These are phyloP conservation scores for Microsporum audouinii DNA, from an alignment of 2,329 filamentous ascomycete genomes.

Conservation along the genomic window DNA sequence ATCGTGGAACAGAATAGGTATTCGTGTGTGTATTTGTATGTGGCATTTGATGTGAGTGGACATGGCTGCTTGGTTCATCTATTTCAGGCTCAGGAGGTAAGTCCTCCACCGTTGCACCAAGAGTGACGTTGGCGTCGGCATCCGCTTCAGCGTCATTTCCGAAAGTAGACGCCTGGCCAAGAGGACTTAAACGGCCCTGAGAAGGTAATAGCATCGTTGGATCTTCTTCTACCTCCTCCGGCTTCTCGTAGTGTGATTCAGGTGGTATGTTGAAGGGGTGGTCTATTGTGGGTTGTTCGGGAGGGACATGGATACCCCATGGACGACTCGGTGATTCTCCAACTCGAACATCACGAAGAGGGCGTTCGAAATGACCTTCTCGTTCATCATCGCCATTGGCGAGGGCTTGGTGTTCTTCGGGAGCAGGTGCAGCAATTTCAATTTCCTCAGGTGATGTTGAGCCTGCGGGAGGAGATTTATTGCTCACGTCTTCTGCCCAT, in stretches of 20 bases:
- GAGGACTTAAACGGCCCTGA: not conserved
- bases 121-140: not conserved
- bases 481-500: conserved; percentile 71
- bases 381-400: conserved; percentile 46
- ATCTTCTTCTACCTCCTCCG: not conserved
- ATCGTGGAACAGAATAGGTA: not conserved
- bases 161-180: not conserved
- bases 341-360: conserved; percentile 78
- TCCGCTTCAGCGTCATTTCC: not conserved
- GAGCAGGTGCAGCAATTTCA: not conserved
- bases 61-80: conserved; percentile 7
- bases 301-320: conserved; percentile 79
- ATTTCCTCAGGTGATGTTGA: not conserved
- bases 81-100: not conserved
- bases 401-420: conserved; percentile 22
- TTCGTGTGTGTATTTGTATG: conserved; percentile 11
- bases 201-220: not conserved
- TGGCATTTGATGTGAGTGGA: not conserved
- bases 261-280: conserved; percentile 8
- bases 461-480: conserved; percentile 33
- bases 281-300: conserved; percentile 35
- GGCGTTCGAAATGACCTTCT: conserved; percentile 67
- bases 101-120: not conserved
- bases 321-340: conserved; percentile 87
- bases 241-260: not conserved